Evolutionary conservation across 1,284 basidiomycete genomes (phyloP).

Genomic region (Xerocomus amazonicus): DNA sequence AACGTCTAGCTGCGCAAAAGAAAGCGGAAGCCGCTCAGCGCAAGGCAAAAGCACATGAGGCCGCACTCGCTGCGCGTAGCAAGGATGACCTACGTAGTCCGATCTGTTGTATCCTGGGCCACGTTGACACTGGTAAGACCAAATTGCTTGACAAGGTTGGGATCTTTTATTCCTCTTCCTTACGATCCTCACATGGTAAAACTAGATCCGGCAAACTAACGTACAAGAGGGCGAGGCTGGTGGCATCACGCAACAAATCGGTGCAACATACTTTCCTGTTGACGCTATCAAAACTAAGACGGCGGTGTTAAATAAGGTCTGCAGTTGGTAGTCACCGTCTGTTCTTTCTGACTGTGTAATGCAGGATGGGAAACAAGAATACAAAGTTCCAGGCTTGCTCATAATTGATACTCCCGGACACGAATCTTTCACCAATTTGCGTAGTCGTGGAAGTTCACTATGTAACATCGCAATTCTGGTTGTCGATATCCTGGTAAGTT

Average conservation of each 20-base stretch:
- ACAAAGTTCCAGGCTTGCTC: constrained; percentile 95
- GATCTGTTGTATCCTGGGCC: constrained; percentile 98
- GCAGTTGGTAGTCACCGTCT: constrained; percentile 13
- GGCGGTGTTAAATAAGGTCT: constrained; percentile 80
- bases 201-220: constrained; percentile 97
- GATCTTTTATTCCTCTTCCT: constrained; percentile 2
- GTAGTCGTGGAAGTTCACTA: constrained; percentile 92
- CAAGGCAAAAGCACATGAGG: constrained; percentile 79
- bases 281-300: constrained; percentile 97
- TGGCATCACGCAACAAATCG: constrained; percentile 99
- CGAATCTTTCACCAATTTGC: constrained; percentile 98
- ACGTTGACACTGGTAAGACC: constrained; percentile 99
- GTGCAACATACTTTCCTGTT: constrained; percentile 99
- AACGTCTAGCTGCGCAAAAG: constrained; percentile 67
- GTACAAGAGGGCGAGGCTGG: constrained; percentile 99
- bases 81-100: constrained; percentile 94
- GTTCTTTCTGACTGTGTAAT: constrained; percentile 6
- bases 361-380: constrained; percentile 81
- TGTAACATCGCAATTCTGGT: constrained; percentile 99
- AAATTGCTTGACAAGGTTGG: constrained; percentile 93
- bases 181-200: constrained; percentile 11
- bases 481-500: constrained; percentile 91
- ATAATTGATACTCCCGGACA: constrained; percentile 99
- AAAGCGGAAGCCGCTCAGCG: constrained; percentile 86
- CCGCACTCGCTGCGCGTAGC: constrained; percentile 82